Conservation (phyloP, 345 rosid genomes). For the Stellera chamaejasme region DNA sequence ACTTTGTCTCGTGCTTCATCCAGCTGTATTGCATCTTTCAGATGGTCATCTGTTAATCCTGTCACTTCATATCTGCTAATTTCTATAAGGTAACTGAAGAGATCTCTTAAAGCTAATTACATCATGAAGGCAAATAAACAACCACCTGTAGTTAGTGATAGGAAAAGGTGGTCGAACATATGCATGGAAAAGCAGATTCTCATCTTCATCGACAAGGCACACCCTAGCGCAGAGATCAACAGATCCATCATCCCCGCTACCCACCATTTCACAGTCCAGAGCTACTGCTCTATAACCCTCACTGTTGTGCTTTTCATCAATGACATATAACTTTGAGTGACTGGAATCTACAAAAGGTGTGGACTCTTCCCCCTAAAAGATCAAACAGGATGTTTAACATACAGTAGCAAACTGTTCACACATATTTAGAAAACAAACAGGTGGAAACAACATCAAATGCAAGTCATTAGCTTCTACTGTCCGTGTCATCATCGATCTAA, state of each 20-base stretch:
- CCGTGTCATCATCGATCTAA: neutral
- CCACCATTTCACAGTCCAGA: constrained; percentile 77
- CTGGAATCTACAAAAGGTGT: constrained; percentile 12
- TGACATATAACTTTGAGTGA: constrained; percentile 10
- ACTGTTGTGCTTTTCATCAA: constrained; percentile 8
- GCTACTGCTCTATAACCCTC: constrained; percentile 41
- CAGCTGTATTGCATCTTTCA: constrained; percentile 49
- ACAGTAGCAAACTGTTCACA: neutral
- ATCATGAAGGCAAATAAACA: neutral
- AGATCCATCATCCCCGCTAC: constrained; percentile 55
- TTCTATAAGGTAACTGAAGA: neutral
- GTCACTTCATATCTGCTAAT: constrained; percentile 50
- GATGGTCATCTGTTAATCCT: constrained; percentile 60
- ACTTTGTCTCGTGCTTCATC: constrained; percentile 38
- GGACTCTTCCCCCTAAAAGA: constrained; percentile 20
- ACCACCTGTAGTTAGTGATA: constrained; percentile 56
- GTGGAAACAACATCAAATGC: no score
- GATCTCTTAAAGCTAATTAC: neutral
- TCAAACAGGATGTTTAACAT: constrained; percentile 3
- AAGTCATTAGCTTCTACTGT: no score
- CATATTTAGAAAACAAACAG: no score
- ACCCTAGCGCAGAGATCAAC: constrained; percentile 53
- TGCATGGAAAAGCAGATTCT: constrained; percentile 46
- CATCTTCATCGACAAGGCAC: constrained; percentile 67
- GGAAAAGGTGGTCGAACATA: constrained; percentile 49